Conservation (phyloP, 108 stramenopile genomes). For the Cyclotella sp. region DNA sequence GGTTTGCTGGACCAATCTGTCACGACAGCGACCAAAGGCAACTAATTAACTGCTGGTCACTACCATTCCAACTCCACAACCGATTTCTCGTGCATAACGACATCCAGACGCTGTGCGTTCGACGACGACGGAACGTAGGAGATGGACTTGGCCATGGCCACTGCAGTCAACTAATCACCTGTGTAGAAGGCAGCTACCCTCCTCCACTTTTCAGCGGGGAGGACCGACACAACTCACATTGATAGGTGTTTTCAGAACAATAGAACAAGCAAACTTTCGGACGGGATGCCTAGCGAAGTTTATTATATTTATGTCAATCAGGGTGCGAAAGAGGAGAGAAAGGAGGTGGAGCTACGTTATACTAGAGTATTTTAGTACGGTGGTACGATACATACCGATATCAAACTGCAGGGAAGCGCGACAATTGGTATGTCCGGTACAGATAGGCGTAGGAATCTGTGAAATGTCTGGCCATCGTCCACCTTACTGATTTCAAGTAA, state of each 20-base stretch:
- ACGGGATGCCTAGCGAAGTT: too few relatives aligned
- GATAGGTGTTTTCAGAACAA: conserved; percentile 36
- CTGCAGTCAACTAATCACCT: conserved; percentile 25
- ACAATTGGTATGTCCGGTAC: not conserved
- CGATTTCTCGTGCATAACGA: too few relatives aligned
- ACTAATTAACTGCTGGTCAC: not conserved
- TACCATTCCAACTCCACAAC: too few relatives aligned
- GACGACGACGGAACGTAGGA: not conserved
- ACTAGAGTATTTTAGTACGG: too few relatives aligned
- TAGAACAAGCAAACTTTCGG: not conserved
- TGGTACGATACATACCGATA: not conserved
- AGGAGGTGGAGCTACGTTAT: too few relatives aligned
- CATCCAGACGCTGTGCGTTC: too few relatives aligned
- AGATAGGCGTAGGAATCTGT: not conserved
- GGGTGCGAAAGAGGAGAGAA: not conserved
- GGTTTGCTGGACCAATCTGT: not conserved
- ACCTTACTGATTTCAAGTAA: too few relatives aligned
- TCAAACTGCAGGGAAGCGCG: not conserved
- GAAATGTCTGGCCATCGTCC: not conserved
- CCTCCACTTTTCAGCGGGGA: conserved; percentile 48
- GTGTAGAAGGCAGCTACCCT: conserved; percentile 88
- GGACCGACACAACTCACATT: conserved; percentile 87
- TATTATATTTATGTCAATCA: too few relatives aligned
- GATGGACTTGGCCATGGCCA: not conserved
- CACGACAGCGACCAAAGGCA: too few relatives aligned